Evolutionary conservation across 1,284 basidiomycete species (phyloP), one percentile per base, ranked within the genome.

Genomic region (Gymnopus androsaceus): DNA sequence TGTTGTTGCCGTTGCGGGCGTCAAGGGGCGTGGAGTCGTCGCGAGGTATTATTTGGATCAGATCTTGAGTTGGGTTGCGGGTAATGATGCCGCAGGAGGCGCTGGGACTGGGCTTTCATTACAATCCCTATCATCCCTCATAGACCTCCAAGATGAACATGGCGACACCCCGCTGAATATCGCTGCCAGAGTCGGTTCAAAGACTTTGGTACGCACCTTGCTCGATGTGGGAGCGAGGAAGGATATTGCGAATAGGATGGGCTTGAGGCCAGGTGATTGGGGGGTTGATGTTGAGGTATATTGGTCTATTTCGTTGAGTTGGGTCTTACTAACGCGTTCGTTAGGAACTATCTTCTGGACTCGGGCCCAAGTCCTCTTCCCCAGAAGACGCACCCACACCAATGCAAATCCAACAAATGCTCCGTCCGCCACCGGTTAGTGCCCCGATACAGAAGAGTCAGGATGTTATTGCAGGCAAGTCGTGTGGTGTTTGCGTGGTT

Each of bases 91-190:
- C 63, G 80, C 79, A 11, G 86, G 85, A 1, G 87, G 89, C 55
- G 91, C 95, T 67, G 81, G 82, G 65, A n/a, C n/a, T n/a, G n/a
- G n/a, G n/a, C n/a, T n/a, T n/a, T n/a, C n/a, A n/a, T n/a, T n/a
- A n/a, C n/a, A n/a, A n/a, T n/a, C n/a, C n/a, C n/a, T n/a, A n/a
- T n/a, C n/a, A n/a, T 87, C 83, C 8, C 74, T 98, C 37, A 85
- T 99, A 14, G 94, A 99, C 72, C 78, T 97, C 37, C 94, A 95
- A 72, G 97, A 99, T 69, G 87, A 94, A 61, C 89, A 98, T 69
- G 97, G 97, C 1, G 97, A 99, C 69, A 98, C 97, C 0, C 93
- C 95, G 4, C 72, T 99, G 62, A 97, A 96, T 72, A 93, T 98
- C 62, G 94, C 95, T 12, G 95, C 97, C 0, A 78, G 97, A 50